These are phyloP conservation scores for Yamadazyma buinensis DNA, from an alignment of 1,139 yeast species.

Conservation along the genomic window DNA sequence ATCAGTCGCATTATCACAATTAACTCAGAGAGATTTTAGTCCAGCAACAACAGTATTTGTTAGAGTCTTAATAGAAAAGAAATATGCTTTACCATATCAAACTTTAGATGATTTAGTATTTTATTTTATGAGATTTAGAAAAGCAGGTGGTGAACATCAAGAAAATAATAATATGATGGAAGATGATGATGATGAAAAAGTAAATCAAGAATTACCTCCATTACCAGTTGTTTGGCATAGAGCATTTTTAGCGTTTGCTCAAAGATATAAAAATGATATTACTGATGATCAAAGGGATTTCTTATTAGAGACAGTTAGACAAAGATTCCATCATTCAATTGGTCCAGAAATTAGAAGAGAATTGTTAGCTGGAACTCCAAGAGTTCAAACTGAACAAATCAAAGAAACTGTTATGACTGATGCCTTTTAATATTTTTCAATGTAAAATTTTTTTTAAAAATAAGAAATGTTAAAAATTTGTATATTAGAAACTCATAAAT, in stretches of 20 bases:
- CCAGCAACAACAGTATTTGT: slow-evolving; percentile 92
- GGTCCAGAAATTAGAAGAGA: slow-evolving; percentile 96
- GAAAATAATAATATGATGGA: slow-evolving; percentile 25
- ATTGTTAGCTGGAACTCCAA: slow-evolving; percentile 70
- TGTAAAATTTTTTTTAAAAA: too few relatives aligned
- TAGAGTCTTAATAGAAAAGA: slow-evolving; percentile 84
- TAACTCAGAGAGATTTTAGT: slow-evolving; percentile 77
- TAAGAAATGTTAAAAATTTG: background rate
- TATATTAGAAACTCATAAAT: too few relatives aligned
- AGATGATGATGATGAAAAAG: slow-evolving; percentile 20
- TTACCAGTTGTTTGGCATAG: slow-evolving; percentile 98
- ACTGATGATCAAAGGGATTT: slow-evolving; percentile 97
- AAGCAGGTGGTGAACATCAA: slow-evolving; percentile 31
- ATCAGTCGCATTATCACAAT: slow-evolving; percentile 86
- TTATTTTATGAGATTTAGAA: slow-evolving; percentile 86
- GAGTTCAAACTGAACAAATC: slow-evolving; percentile 21
- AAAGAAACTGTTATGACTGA: slow-evolving; percentile 38
- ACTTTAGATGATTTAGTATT: slow-evolving; percentile 94
- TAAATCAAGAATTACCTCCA: slow-evolving; percentile 49
- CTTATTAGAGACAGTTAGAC: slow-evolving; percentile 83
- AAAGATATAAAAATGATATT: slow-evolving; percentile 92
- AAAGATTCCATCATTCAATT: slow-evolving; percentile 81
- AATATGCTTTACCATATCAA: slow-evolving; percentile 94
- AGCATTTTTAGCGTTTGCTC: slow-evolving; percentile 89
- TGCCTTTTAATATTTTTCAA: slow-evolving; percentile 36